These are phyloP conservation scores for Ceratobasidium sp. DNA, from an alignment of 1,284 basidiomycete genomes.

Conservation along the genomic window DNA sequence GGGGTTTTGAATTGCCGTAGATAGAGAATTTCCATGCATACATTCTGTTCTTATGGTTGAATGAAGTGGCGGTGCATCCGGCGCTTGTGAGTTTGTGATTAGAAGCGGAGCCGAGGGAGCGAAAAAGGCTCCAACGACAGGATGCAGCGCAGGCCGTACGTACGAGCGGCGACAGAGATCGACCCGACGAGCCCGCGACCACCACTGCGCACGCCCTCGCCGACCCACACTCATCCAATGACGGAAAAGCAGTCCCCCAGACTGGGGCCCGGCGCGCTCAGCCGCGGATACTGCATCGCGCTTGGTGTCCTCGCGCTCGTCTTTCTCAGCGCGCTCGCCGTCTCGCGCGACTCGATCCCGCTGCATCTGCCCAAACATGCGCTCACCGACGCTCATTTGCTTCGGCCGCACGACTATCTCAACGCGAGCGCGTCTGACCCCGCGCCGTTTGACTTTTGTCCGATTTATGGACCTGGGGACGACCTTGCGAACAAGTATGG, in stretches of 20 bases:
- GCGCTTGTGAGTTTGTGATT: neutral
- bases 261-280: neutral
- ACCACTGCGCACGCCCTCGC: neutral
- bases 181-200: conserved; percentile 5
- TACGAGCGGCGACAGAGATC: conserved; percentile 31
- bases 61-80: neutral
- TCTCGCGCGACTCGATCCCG: conserved; percentile 71
- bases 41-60: too few relatives aligned
- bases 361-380: conserved; percentile 56
- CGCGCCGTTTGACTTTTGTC: conserved; percentile 90
- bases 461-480: conserved; percentile 83
- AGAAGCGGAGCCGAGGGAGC: conserved; percentile 40
- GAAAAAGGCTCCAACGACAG: conserved; percentile 1
- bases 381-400: conserved; percentile 44
- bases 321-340: conserved; percentile 66
- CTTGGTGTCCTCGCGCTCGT: conserved; percentile 65
- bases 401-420: conserved; percentile 54
- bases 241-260: conserved; percentile 6
- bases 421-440: conserved; percentile 58
- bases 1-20: neutral
- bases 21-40: too few relatives aligned
- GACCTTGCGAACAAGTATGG: conserved; percentile 80
- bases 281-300: conserved; percentile 74
- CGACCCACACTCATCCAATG: neutral
- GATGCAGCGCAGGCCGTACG: conserved; percentile 38